Conservation (phyloP, 768 basidiomycete species). For the Postia placenta region DNA sequence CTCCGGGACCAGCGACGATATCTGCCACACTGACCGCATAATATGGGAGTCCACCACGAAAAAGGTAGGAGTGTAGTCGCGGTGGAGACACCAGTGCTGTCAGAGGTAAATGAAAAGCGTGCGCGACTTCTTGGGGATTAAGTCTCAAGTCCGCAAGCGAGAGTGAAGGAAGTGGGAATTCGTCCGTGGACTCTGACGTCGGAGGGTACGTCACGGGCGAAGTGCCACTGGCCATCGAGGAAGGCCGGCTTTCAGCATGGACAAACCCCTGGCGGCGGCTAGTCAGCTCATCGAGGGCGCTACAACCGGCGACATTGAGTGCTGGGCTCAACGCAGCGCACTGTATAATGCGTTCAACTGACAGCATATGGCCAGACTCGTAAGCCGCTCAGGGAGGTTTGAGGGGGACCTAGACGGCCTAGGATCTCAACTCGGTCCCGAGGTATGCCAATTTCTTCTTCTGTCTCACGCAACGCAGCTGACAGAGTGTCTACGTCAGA, state of each 20-base stretch:
- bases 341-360: constrained; percentile 24
- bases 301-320: not conserved
- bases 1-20: constrained; percentile 25
- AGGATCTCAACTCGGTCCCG: constrained; percentile 59
- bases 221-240: no score
- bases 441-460: constrained; percentile 64
- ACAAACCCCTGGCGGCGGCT: constrained; percentile 23
- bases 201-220: not conserved
- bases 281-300: not conserved
- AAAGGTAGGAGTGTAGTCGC: constrained; percentile 46
- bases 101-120: constrained; percentile 68
- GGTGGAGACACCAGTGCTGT: constrained; percentile 38
- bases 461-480: constrained; percentile 65
- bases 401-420: constrained; percentile 58
- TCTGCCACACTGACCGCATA: constrained; percentile 67
- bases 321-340: not conserved
- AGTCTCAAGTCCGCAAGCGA: constrained; percentile 43
- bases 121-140: constrained; percentile 60
- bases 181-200: not conserved
- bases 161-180: constrained; percentile 51
- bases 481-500: constrained; percentile 43
- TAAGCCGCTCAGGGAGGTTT: constrained; percentile 51
- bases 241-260: constrained; percentile 8
- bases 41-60: constrained; percentile 54
- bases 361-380: constrained; percentile 77